Base-by-base conservation (phyloP, 2,329 filamentous ascomycete species). In the Acrocalymma vagum region DNA sequence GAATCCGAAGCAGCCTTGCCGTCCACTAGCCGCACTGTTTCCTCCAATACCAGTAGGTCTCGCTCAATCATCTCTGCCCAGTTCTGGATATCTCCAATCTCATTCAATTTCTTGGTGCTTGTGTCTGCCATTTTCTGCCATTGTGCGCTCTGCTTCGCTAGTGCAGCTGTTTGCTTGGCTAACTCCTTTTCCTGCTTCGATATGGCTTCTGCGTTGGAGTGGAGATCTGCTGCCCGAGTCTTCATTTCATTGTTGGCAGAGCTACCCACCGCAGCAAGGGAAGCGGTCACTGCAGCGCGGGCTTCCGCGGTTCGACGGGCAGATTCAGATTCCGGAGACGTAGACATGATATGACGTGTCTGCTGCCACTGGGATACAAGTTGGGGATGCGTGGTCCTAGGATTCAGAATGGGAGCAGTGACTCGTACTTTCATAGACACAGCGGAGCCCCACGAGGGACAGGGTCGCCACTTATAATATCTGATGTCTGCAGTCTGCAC, bases 31-130 rank as follows among this genome's bases (percentile, higher is more conserved):
- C 69, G 53, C 36, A 71, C 30, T 16, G 70, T 72, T 51, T 72
- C 70, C 49, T 72, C 70, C 45, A 72, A 38, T 25, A 72, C 68
- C 38, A 72, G 28, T 43, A 72, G 30, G 33, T 72, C 70, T 30
- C 69, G 53, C 46, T 72, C 88, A 60, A 93, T 76, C 71, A 91
- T 83, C 78, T 94, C 89, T 15, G 88, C 87, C 88, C 88, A 94
- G 67, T 92, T 92, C 76, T 93, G 88, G 62, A 93, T 81, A 63
- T 91, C 85, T 16, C 88, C 88, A 47, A 91, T 75, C 76, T 91
- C 88, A 72, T 91, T 92, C 44, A 93, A 73, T 60, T 78, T 79
- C 51, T 79, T 78, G 29, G 81, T 80, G 23, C 85, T 84, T 42
- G 78, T 78, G 53, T 81, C 80, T 5, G 84, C 83, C 55, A 89